Conservation (phyloP, 495 filamentous ascomycete species). For the Talaromyces adpressus region DNA sequence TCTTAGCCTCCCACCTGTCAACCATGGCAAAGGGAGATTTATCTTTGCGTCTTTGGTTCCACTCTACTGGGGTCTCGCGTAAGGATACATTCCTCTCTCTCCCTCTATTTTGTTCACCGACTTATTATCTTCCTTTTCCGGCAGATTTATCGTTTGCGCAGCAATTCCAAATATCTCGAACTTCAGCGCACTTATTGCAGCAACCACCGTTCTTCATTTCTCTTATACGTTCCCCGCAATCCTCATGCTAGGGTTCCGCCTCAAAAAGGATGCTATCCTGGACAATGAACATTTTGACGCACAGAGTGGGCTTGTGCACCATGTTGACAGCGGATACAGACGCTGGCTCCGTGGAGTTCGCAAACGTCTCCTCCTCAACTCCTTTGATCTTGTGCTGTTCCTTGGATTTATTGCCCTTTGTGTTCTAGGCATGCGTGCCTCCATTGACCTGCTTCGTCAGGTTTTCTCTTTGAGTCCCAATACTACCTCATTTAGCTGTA, state of each 20-base stretch:
- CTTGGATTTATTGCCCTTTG: slow-evolving; percentile 18
- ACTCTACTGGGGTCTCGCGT: slow-evolving; percentile 47
- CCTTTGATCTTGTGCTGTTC: slow-evolving; percentile 25
- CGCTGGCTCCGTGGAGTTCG: slow-evolving; percentile 38
- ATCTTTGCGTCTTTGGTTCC: slow-evolving; percentile 46
- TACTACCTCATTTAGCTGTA: slow-evolving; percentile 15
- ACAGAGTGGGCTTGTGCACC: slow-evolving; percentile 22
- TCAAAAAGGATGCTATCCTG: slow-evolving; percentile 35
- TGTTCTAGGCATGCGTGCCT: slow-evolving; percentile 26
- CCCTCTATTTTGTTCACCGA: background rate
- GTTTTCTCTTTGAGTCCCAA: slow-evolving; percentile 11
- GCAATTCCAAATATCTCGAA: slow-evolving; percentile 42
- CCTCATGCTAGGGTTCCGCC: slow-evolving; percentile 34
- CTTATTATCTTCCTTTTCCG: background rate
- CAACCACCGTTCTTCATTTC: slow-evolving; percentile 40
- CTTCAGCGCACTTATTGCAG: slow-evolving; percentile 34
- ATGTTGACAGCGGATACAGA: slow-evolving; percentile 28
- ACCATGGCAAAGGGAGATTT: slow-evolving; percentile 37
- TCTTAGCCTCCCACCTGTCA: slow-evolving; percentile 41
- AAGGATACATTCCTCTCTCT: background rate
- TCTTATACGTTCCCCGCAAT: slow-evolving; percentile 42
- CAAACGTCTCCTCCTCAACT: slow-evolving; percentile 24
- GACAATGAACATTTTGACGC: slow-evolving; percentile 40
- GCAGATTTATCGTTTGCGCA: slow-evolving; percentile 29
- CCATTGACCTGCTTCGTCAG: slow-evolving; percentile 18